Base-by-base conservation (phyloP, 2,329 filamentous ascomycete genomes). In the Alternaria tenuissima region DNA sequence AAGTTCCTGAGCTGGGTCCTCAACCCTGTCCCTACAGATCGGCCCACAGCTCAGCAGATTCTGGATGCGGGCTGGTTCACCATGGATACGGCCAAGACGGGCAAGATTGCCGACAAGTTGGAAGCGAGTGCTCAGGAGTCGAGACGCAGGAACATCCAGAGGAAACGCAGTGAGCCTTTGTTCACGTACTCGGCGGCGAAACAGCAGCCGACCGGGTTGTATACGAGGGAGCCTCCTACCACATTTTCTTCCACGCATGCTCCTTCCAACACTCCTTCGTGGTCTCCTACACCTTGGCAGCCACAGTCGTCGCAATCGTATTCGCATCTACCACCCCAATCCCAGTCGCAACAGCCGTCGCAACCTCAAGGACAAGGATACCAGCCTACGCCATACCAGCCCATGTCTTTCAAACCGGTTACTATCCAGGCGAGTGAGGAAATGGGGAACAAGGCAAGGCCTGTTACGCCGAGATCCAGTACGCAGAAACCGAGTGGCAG, bases 1-100 rank as follows among this genome's bases (percentile, higher is more conserved):
- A 30, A 43, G 7, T 62, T 62, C 30, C 28, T 62, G 14, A 28
- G 42, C 42, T 62, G 60, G 60, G 57, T 62, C 3, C 57, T 62
- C 4, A 60, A 62, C 2, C 60, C 60, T 0, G 57, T 62, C 7
- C 60, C 60, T 8, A 59, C 57, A 12, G 57, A 60, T 16, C 22
- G 60, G 3, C 60, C 60, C 2, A 60, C 20, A 0, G 60, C 60
- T 2, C 42, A 56, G 32, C 22, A 60, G 3, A 62, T 62, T 16
- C 43, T 62, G 5, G 32, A 60, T 14, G 42, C 52, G 0, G 60
- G 57, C 4, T 62, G 60, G 60, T 51, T 62, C 5, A 48, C 41
- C 22, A 48, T 42, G 11, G 48, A 62, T 14, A 22, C 28, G 11
- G 18, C n/a, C 18, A 34, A 59, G 9, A 61, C 54, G 12, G 48